A percentile compares a stretch with the other conserved stretches of the same genome.
These are phyloP conservation scores for Geotrichum klebahnii DNA, from an alignment of 1,139 yeast genomes.

Conservation along the genomic window DNA sequence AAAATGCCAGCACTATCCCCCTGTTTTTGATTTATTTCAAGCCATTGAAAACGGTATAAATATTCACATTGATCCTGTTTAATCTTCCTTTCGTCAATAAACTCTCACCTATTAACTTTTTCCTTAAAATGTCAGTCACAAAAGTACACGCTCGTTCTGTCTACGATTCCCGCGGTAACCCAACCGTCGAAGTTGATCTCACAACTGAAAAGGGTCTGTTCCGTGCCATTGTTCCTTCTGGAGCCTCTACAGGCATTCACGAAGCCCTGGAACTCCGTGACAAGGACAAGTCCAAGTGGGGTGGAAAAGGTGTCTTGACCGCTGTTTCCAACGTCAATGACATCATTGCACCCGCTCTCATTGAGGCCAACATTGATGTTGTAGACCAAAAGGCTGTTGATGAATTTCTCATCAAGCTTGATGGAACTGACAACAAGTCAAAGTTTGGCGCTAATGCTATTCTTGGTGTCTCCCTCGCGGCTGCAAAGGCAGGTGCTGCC, in stretches of 20 bases:
- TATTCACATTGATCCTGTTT: too few species aligned
- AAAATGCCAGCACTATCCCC: too few species aligned
- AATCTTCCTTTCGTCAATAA: too few species aligned
- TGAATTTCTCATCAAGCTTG: conserved; percentile 69
- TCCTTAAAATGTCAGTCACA: conserved; percentile 49
- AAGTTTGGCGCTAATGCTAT: conserved; percentile 95
- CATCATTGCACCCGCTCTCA: conserved; percentile 80
- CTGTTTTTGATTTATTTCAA: too few species aligned
- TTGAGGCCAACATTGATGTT: conserved; percentile 69
- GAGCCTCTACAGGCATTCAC: conserved; percentile 93
- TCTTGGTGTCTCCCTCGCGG: conserved; percentile 90
- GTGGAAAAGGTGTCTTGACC: conserved; percentile 90
- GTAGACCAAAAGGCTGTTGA: conserved; percentile 76
- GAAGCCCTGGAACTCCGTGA: conserved; percentile 96
- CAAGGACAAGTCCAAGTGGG: conserved; percentile 89
- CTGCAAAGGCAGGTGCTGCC: conserved; percentile 93
- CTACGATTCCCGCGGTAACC: conserved; percentile 97
- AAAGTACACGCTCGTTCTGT: conserved; percentile 87
- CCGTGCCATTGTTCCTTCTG: conserved; percentile 94
- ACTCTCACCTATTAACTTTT: too few species aligned
- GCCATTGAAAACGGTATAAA: too few species aligned
- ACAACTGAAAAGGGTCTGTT: conserved; percentile 80
- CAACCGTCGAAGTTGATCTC: conserved; percentile 92
- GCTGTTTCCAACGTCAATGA: conserved; percentile 91
- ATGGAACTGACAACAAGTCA: conserved; percentile 91